Evolutionary conservation across 2,329 filamentous ascomycete genomes (phyloP), one percentile per base, ranked within the genome.

Genomic region (Colletotrichum sp.): DNA sequence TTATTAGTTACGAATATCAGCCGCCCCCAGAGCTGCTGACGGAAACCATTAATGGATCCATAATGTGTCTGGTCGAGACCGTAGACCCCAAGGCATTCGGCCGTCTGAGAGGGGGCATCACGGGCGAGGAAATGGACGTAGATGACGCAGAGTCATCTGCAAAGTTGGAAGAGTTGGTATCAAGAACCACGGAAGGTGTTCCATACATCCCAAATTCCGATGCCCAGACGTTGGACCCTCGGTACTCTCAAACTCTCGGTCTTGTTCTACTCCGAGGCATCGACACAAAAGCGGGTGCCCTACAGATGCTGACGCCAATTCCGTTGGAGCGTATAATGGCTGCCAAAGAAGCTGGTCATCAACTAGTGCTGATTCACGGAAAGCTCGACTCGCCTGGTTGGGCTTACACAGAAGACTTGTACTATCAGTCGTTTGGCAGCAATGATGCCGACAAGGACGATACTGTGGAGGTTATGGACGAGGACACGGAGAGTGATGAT

Each of bases 211-310:
- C 89, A 18, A 90, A 92, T 24, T 81, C 87, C 2, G 84, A 87
- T 28, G 87, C 89, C n/a, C 85, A 87, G 4, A 87, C 88, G 1
- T 88, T 95, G 1, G 87, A 94, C 78, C 93, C 94, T 0, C 84
- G 82, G 32, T 86, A 90, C 79, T 93, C 91, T 0, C 86, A 86
- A 26, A 88, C 90, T 16, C 83, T 95, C 6, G 94, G 93, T 3
- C 85, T 95, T 3, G 93, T 90, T 0, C 87, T 96, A 10, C 83
- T 97, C n/a, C 90, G 94, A 2, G 93, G 92, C 6, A 91, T 96
- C 74, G 93, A 96, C 80, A 80, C 85, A 0, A 81, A 84, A 26
- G 87, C 84, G 1, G 85, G 88, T 5, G 82, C 87, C 8, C 84
- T 96, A 5, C 92, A 95, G 75, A 80, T 96, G 2, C 81, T 96